phyloP scores from a whole-genome alignment of 1,284 basidiomycete genomes.

The Microbotryum saponariae region DNA sequence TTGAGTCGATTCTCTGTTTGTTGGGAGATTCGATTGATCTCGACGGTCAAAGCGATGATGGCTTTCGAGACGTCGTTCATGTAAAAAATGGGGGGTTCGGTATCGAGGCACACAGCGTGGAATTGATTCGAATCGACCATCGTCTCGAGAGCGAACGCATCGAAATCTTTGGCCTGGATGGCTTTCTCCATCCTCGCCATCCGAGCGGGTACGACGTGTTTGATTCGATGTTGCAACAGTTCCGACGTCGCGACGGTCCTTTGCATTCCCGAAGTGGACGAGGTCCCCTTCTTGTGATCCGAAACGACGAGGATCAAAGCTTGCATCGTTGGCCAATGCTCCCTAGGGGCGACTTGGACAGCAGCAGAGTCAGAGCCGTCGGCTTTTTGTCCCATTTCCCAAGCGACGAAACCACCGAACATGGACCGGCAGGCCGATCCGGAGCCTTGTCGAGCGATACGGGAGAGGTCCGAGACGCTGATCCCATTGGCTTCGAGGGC shows the following conservation, averaged over 20 bases:
- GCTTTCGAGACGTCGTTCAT: conserved; percentile 90
- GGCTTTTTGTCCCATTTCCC: conserved; percentile 66
- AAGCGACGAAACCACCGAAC: conserved; percentile 94
- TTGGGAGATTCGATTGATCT: conserved; percentile 80
- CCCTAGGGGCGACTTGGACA: conserved; percentile 72
- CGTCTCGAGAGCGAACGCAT: conserved; percentile 79
- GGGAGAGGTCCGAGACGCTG: conserved; percentile 61
- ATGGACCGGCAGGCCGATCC: conserved; percentile 96
- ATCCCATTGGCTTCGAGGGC: conserved; percentile 46
- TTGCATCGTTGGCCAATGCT: conserved; percentile 91
- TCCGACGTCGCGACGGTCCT: conserved; percentile 85
- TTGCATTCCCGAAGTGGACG: conserved; percentile 94
- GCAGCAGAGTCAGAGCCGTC: conserved; percentile 84
- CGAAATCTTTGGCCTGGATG: conserved; percentile 74
- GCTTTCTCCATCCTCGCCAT: conserved; percentile 77
- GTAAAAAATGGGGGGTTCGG: conserved; percentile 96
- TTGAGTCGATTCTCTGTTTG: conserved; percentile 58
- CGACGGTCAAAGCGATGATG: conserved; percentile 79
- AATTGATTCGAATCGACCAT: conserved; percentile 99
- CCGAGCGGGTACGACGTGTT: conserved; percentile 73
- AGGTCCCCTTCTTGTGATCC: conserved; percentile 94
- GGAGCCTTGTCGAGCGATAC: conserved; percentile 92
- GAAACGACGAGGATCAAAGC: conserved; percentile 96
- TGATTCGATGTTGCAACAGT: conserved; percentile 83
- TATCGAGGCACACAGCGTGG: conserved; percentile 96